phyloP scores from a whole-genome alignment of 441 rosid genomes.

The Syzygium syzygioides region DNA sequence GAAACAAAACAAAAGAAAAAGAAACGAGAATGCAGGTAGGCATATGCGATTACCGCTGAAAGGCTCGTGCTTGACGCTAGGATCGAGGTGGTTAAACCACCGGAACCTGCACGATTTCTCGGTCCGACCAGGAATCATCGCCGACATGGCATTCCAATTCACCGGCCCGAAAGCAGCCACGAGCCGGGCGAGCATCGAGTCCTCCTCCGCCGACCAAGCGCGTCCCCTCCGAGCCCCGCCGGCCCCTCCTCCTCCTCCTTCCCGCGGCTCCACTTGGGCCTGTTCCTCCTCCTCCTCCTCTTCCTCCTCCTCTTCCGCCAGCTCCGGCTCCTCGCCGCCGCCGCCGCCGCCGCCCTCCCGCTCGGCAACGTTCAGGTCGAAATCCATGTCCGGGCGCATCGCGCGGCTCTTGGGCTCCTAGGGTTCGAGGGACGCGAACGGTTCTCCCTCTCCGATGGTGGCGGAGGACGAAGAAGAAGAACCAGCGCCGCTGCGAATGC shows the following conservation, averaged over 20 bases:
- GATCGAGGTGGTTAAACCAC: slow-evolving; percentile 9
- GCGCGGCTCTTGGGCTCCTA: neutral
- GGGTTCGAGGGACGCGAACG: neutral
- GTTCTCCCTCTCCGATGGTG: neutral
- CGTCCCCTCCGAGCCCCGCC: neutral
- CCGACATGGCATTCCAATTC: slow-evolving; percentile 1
- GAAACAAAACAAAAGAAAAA: neutral
- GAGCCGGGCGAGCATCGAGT: neutral
- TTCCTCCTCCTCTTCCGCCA: neutral
- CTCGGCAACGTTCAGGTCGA: neutral
- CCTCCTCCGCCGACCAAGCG: slow-evolving; percentile 6
- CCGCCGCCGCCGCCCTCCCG: neutral
- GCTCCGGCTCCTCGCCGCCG: neutral
- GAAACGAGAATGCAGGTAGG: neutral
- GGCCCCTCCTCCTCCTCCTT: neutral
- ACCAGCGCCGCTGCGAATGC: neutral
- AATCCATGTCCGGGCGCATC: neutral
- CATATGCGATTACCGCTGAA: neutral
- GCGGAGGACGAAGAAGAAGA: neutral
- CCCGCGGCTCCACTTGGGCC: neutral
- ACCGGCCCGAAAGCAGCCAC: slow-evolving; percentile 1
- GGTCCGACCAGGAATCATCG: neutral
- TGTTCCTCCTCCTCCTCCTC: neutral
- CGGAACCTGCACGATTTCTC: slow-evolving; percentile 10
- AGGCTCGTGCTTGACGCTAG: neutral